Percentiles rank a stretch among this genome's conserved stretches.
Evolutionary conservation across 2,329 filamentous ascomycete genomes (phyloP).

Genomic region (Sporothrix brasiliensis): DNA sequence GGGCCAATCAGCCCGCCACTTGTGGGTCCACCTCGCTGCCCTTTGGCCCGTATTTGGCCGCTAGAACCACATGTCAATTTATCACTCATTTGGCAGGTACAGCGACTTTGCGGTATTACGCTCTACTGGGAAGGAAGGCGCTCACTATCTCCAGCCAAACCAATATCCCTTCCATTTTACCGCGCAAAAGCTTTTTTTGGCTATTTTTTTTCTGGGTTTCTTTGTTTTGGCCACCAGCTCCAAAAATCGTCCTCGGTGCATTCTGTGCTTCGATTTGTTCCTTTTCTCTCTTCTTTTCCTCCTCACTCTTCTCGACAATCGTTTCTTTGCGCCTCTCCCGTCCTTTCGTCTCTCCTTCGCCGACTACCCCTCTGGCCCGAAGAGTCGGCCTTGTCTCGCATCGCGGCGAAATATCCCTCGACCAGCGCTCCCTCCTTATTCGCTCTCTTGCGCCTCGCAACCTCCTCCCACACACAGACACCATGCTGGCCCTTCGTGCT

Average conservation of each 20-base stretch:
- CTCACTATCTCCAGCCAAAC: slow-evolving; percentile 29
- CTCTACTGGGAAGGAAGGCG: not conserved
- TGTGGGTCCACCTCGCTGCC: slow-evolving; percentile 11
- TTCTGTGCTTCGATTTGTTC: slow-evolving; percentile 13
- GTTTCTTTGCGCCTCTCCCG: not conserved
- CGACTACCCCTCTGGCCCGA: not conserved
- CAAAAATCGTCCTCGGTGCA: slow-evolving; percentile 15
- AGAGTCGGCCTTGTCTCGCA: slow-evolving; percentile 7
- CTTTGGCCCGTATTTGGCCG: slow-evolving; percentile 31
- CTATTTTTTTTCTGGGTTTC: slow-evolving; percentile 14
- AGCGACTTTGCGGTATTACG: slow-evolving; percentile 3
- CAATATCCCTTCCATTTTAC: slow-evolving; percentile 29
- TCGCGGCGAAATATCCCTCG: slow-evolving; percentile 19
- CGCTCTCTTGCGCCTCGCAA: slow-evolving; percentile 22
- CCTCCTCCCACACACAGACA: slow-evolving; percentile 41
- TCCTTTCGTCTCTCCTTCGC: not conserved
- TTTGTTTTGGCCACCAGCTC: slow-evolving; percentile 22
- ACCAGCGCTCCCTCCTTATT: not conserved
- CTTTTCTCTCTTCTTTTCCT: slow-evolving; percentile 13
- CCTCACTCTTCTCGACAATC: not conserved
- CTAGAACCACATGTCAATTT: slow-evolving; percentile 34
- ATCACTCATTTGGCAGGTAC: slow-evolving; percentile 33
- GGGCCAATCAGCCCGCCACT: not conserved
- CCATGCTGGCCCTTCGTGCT: slow-evolving; percentile 81
- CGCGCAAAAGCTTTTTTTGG: slow-evolving; percentile 26